Conservation (phyloP, 495 filamentous ascomycete genomes). For the Penicillium coffeae region DNA sequence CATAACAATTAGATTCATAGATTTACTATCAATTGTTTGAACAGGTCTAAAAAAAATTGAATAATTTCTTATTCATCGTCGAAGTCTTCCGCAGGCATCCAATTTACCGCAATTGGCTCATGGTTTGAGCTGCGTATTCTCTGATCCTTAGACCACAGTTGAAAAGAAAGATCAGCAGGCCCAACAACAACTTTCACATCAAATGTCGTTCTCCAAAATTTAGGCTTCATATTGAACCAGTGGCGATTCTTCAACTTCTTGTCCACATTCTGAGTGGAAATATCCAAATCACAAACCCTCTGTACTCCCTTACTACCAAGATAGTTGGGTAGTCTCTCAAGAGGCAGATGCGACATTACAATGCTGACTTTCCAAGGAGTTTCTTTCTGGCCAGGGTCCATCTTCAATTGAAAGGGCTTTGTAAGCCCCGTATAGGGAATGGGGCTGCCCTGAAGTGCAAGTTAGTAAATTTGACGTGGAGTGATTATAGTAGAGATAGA, state of each 20-base stretch:
- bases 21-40: too few relatives aligned
- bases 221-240: conserved; percentile 39
- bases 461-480: not conserved
- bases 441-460: conserved; percentile 27
- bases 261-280: conserved; percentile 31
- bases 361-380: conserved; percentile 44
- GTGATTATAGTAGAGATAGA: not conserved
- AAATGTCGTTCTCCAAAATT: conserved; percentile 47
- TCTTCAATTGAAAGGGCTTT: conserved; percentile 44
- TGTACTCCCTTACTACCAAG: conserved; percentile 31
- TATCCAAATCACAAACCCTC: conserved; percentile 23
- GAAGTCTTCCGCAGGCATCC: conserved; percentile 28
- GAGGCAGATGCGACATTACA: conserved; percentile 44
- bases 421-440: conserved; percentile 33
- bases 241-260: conserved; percentile 44
- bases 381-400: conserved; percentile 34
- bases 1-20: too few relatives aligned
- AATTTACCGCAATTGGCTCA: conserved; percentile 48
- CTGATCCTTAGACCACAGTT: conserved; percentile 49
- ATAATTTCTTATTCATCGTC: too few relatives aligned
- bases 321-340: conserved; percentile 37
- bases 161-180: conserved; percentile 53
- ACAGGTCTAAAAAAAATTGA: too few relatives aligned
- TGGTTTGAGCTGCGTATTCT: conserved; percentile 41
- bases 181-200: conserved; percentile 51